A percentile compares a stretch with the other conserved stretches of the same genome.
Evolutionary conservation across 1,284 basidiomycete species (phyloP).

Genomic region (Taiwanofungus camphoratus): DNA sequence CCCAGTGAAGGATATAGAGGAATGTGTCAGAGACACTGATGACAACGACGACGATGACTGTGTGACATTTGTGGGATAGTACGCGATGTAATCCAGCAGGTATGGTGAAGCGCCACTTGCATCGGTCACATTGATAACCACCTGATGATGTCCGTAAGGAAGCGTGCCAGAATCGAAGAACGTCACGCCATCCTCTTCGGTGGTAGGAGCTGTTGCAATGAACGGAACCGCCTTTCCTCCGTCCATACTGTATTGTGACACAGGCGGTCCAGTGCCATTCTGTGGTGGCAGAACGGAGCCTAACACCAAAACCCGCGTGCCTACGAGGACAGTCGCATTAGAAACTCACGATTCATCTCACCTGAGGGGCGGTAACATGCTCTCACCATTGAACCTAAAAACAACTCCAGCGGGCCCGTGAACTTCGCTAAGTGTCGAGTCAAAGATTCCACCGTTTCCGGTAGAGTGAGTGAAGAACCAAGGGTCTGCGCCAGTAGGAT

Average conservation of each 20-base stretch:
- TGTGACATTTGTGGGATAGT: neutral
- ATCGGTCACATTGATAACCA: slow-evolving; percentile 9
- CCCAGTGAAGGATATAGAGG: too few relatives aligned
- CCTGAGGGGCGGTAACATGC: too few relatives aligned
- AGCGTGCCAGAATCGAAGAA: slow-evolving; percentile 8
- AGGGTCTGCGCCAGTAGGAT: neutral
- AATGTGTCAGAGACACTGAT: neutral
- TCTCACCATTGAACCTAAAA: slow-evolving; percentile 1
- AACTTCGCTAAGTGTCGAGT: neutral
- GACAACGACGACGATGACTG: slow-evolving; percentile 3
- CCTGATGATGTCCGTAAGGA: neutral
- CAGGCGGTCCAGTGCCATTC: neutral
- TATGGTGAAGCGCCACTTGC: slow-evolving; percentile 9
- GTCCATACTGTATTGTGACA: neutral
- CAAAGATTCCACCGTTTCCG: neutral
- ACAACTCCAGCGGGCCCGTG: neutral
- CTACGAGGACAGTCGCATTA: neutral
- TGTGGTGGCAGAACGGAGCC: neutral
- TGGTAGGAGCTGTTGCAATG: neutral
- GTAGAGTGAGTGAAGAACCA: slow-evolving; percentile 3
- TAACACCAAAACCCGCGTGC: neutral
- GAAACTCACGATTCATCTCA: neutral
- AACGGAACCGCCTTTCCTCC: neutral
- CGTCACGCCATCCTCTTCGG: slow-evolving; percentile 3
- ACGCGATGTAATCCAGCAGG: slow-evolving; percentile 12